Conservation (phyloP, 805 yeast genomes). For the Candida michaelii region DNA sequence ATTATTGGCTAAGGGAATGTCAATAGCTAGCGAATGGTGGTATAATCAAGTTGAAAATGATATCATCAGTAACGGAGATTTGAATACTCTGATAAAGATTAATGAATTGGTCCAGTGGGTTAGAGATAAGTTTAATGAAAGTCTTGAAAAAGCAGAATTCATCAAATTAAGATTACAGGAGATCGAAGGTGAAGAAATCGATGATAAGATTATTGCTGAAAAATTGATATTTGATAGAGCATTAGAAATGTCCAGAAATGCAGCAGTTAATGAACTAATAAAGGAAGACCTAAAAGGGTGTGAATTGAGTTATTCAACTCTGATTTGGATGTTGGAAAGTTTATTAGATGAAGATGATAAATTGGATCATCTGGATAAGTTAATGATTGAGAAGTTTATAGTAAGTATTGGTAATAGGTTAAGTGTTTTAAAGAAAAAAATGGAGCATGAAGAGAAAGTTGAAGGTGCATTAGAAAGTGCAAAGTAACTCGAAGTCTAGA, state of each 20-base stretch:
- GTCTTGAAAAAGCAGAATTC: constrained; percentile 84
- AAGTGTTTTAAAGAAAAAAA: constrained; percentile 63
- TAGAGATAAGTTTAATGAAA: constrained; percentile 83
- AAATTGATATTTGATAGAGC: constrained; percentile 90
- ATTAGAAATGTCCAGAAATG: constrained; percentile 84
- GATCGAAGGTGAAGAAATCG: constrained; percentile 22
- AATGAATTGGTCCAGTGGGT: constrained; percentile 88
- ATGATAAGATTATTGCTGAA: constrained; percentile 60
- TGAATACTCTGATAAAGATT: constrained; percentile 38
- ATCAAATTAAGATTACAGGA: constrained; percentile 58
- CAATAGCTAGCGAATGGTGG: constrained; percentile 91
- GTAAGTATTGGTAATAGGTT: constrained; percentile 80
- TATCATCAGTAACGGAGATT: constrained; percentile 9
- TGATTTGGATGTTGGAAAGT: constrained; percentile 95
- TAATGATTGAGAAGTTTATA: constrained; percentile 77
- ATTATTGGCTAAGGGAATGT: constrained; percentile 82
- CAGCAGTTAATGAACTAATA: constrained; percentile 83
- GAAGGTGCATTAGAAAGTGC: too few relatives aligned
- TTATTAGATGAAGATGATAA: constrained; percentile 55
- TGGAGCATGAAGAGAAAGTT: constrained; percentile 20
- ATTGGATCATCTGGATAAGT: constrained; percentile 70
- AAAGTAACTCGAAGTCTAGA: too few relatives aligned
- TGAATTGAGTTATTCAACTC: constrained; percentile 85
- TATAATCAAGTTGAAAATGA: constrained; percentile 35
- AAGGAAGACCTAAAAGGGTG: constrained; percentile 75